Evolutionary conservation across 2,329 filamentous ascomycete species (phyloP), one percentile per base, ranked within the genome.

Genomic region (Xylaria sp.): DNA sequence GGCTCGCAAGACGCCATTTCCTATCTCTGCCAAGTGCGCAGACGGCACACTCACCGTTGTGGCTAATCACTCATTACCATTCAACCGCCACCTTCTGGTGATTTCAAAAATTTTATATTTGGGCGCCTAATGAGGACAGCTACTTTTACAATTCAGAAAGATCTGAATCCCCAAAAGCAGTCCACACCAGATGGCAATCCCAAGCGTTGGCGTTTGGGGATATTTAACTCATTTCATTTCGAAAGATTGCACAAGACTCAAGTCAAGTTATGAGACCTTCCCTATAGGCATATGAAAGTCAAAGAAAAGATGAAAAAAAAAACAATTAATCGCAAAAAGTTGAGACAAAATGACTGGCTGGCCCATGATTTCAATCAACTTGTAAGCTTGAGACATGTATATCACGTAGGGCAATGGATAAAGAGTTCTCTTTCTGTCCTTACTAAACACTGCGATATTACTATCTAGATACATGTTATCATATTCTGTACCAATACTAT

Each of bases 201-300:
- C 50, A 34, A 66, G 55, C 48, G 61, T 58, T 60, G 67, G 70
- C 48, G 62, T 70, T 67, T 44, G 41, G 64, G 48, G 20, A 12
- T 50, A 51, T 54, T 39, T 20, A 44, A 46, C 4, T 61, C 44
- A 13, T 62, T 34, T 52, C 25, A 46, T 54, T 65, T 34, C 41
- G 23, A 32, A 65, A 71, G 57, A 71, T 63, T 69, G 62, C 46
- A 70, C 44, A 44, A 50, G 58, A 68, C 59, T 70, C 61, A 68
- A 55, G 65, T 68, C 60, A 58, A 37, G 44, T 58, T 61, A 48
- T 51, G 39, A 34, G 34, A 23, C 46, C 7, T 34, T 69, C 15
- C 63, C 7, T 44, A 59, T 39, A 59, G 34, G 61, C 37, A 65
- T 18, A 18, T 20, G 2, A 32, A 62, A 37, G 56, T n/a, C 9